phyloP scores from a whole-genome alignment of 73 alveolate species.

The Paramecium sexaurelia region DNA sequence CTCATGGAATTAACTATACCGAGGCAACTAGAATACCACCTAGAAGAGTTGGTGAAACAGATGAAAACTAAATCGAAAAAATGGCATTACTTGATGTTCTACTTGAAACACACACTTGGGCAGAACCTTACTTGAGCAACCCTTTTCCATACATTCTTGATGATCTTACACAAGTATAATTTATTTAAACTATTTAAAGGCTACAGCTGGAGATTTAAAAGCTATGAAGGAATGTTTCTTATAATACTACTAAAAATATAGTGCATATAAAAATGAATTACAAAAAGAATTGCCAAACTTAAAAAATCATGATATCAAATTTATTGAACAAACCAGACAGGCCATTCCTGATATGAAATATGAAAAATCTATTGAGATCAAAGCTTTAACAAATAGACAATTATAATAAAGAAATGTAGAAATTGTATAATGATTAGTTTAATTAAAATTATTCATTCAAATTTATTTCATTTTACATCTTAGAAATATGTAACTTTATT shows the following conservation, averaged over 20 bases:
- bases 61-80: constrained; percentile 91
- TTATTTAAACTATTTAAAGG: background rate
- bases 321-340: background rate
- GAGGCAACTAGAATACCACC: constrained; percentile 89
- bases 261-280: constrained; percentile 56
- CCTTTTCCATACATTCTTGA: constrained; percentile 88
- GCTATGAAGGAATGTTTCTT: constrained; percentile 65
- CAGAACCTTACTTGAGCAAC: constrained; percentile 82
- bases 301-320: constrained; percentile 39
- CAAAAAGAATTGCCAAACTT: constrained; percentile 62
- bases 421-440: constrained; percentile 1
- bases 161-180: constrained; percentile 71
- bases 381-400: constrained; percentile 7
- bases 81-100: constrained; percentile 86
- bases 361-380: constrained; percentile 19
- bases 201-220: constrained; percentile 53
- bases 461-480: background rate
- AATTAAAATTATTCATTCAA: background rate
- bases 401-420: constrained; percentile 17
- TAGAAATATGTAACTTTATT: background rate
- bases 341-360: constrained; percentile 18
- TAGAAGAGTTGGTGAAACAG: constrained; percentile 80
- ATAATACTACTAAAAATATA: constrained; percentile 52
- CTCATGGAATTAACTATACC: constrained; percentile 85
- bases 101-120: constrained; percentile 90